These are phyloP conservation scores for Ceratocystiopsis brevicomis DNA, from an alignment of 2,329 filamentous ascomycete genomes.

Conservation along the genomic window DNA sequence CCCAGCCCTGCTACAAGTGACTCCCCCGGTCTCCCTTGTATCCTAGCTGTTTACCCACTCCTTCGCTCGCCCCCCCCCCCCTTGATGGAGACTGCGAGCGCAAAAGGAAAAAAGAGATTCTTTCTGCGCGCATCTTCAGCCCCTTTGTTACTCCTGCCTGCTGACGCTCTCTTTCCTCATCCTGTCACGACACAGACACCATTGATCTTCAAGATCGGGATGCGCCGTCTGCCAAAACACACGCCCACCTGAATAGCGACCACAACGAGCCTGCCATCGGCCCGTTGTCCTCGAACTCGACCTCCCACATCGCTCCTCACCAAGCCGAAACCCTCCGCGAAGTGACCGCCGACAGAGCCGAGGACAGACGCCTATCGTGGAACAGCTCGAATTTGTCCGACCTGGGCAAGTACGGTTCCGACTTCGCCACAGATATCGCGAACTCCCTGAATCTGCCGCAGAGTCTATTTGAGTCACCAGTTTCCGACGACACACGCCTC, in stretches of 20 bases:
- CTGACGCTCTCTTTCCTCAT: constrained; percentile 2
- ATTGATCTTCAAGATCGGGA: constrained; percentile 81
- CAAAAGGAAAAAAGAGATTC: not conserved
- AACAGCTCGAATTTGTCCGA: constrained; percentile 21
- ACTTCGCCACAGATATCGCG: constrained; percentile 22
- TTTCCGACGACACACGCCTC: too few relatives aligned
- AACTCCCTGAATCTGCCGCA: constrained; percentile 18
- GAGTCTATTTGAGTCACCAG: constrained; percentile 3
- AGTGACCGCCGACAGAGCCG: constrained; percentile 55
- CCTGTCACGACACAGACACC: constrained; percentile 43
- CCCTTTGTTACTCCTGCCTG: constrained; percentile 3
- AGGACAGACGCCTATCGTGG: constrained; percentile 49
- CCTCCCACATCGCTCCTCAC: constrained; percentile 44
- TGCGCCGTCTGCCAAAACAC: constrained; percentile 69
- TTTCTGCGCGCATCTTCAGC: constrained; percentile 7
- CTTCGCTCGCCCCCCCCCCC: constrained; percentile 3
- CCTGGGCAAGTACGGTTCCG: constrained; percentile 26
- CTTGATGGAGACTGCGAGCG: not conserved
- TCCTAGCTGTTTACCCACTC: constrained; percentile 5
- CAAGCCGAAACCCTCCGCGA: constrained; percentile 72
- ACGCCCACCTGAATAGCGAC: constrained; percentile 36
- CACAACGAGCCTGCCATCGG: constrained; percentile 20
- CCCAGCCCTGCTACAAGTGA: constrained; percentile 7
- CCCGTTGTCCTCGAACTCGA: constrained; percentile 19
- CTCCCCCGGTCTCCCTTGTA: constrained; percentile 3